phyloP scores from a whole-genome alignment of 2,329 filamentous ascomycete genomes.

The Monosporascus sp. region DNA sequence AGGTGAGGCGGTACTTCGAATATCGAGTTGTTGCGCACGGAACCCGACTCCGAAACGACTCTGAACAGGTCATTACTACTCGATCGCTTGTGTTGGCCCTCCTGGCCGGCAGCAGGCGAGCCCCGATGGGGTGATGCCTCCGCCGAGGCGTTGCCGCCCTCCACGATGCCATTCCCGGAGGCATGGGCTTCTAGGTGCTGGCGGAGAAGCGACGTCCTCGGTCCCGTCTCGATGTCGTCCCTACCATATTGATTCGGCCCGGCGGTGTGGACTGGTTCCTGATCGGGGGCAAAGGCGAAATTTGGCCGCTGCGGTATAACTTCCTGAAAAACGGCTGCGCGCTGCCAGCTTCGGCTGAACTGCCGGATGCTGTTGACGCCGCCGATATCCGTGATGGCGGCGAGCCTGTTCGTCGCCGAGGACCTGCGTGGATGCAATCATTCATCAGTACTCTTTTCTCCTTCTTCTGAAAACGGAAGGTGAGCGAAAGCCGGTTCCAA shows the following conservation, averaged over 20 bases:
- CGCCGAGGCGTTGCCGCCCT: slow-evolving; percentile 23
- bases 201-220: slow-evolving; percentile 42
- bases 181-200: slow-evolving; percentile 44
- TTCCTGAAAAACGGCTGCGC: slow-evolving; percentile 82
- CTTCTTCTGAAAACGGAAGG: neutral
- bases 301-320: slow-evolving; percentile 75
- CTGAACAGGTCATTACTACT: slow-evolving; percentile 35
- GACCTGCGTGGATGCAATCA: slow-evolving; percentile 38
- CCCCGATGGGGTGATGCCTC: slow-evolving; percentile 8
- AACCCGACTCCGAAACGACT: slow-evolving; percentile 23
- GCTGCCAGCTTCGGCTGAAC: slow-evolving; percentile 87
- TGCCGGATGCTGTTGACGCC: slow-evolving; percentile 92
- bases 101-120: slow-evolving; percentile 2
- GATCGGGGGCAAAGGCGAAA: slow-evolving; percentile 61
- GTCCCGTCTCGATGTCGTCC: slow-evolving; percentile 33
- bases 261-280: slow-evolving; percentile 36
- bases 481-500: slow-evolving; percentile 18
- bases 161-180: slow-evolving; percentile 19
- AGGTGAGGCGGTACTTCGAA: slow-evolving; percentile 57
- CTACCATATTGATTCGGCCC: slow-evolving; percentile 36
- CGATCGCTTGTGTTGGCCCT: slow-evolving; percentile 37
- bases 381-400: slow-evolving; percentile 64
- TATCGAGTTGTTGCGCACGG: slow-evolving; percentile 40
- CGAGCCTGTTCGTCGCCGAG: slow-evolving; percentile 53
- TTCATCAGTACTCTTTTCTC: slow-evolving; percentile 4